Percentiles rank a stretch among this genome's conserved stretches.
Conservation (phyloP, 2,329 filamentous ascomycete genomes). For the Aspergillus pseudoterreus region DNA sequence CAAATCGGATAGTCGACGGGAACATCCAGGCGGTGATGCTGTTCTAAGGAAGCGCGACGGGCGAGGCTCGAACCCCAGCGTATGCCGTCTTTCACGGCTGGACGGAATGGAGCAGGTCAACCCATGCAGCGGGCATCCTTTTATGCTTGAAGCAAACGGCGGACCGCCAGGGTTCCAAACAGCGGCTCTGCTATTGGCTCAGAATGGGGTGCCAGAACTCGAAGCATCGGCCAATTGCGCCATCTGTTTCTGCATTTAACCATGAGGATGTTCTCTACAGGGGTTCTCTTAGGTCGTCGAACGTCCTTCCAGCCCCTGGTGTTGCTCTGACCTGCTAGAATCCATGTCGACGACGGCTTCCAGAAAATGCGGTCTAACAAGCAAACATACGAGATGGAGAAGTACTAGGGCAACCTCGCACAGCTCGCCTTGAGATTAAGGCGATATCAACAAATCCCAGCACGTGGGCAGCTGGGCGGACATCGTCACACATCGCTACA, state of each 20-base stretch:
- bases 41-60: background rate
- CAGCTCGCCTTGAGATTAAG: background rate
- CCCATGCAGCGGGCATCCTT: background rate
- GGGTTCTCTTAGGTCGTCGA: no score
- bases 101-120: background rate
- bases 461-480: slow-evolving; percentile 3
- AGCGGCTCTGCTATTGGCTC: background rate
- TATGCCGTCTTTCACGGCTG: background rate
- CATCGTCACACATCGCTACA: background rate
- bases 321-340: background rate
- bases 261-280: background rate
- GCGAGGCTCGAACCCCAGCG: background rate
- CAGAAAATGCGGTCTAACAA: background rate
- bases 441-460: background rate
- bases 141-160: background rate
- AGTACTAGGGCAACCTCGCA: background rate
- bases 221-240: background rate
- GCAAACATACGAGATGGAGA: slow-evolving; percentile 1
- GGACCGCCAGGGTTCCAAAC: background rate
- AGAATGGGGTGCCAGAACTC: background rate
- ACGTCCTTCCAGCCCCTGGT: background rate
- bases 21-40: background rate
- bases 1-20: background rate
- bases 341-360: background rate
- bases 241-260: background rate